These are phyloP conservation scores for Nemania bipapillata DNA, from an alignment of 2,329 filamentous ascomycete species.

Conservation along the genomic window DNA sequence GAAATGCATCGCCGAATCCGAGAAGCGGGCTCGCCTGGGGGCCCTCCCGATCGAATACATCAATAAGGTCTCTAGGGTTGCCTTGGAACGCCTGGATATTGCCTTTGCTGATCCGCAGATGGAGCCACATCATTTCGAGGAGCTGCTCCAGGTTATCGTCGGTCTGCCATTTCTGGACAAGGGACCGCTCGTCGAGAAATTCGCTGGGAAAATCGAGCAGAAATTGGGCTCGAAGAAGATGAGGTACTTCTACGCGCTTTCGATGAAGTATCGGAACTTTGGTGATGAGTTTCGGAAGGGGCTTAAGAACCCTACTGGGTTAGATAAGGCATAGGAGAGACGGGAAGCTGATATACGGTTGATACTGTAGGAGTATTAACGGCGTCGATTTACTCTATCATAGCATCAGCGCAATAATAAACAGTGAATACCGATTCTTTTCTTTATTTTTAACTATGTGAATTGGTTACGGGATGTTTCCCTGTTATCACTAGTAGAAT, in stretches of 20 bases:
- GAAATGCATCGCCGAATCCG: background rate
- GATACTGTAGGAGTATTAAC: background rate
- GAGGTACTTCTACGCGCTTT: slow-evolving; percentile 4
- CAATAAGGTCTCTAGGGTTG: background rate
- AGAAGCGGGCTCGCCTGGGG: background rate
- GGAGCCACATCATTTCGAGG: slow-evolving; percentile 2
- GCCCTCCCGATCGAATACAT: background rate
- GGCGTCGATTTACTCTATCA: too few species aligned
- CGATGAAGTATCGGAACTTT: background rate
- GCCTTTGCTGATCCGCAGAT: slow-evolving; percentile 9
- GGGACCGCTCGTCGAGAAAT: slow-evolving; percentile 10
- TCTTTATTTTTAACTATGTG: too few species aligned
- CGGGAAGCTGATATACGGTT: background rate
- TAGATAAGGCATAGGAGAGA: background rate
- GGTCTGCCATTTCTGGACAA: slow-evolving; percentile 12
- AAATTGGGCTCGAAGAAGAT: background rate
- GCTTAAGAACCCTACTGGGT: slow-evolving; percentile 4
- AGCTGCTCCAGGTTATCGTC: slow-evolving; percentile 14
- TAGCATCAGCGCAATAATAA: too few species aligned
- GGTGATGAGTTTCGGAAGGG: slow-evolving; percentile 2
- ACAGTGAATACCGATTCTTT: too few species aligned
- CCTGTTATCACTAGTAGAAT: background rate
- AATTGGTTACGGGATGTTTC: background rate
- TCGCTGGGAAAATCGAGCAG: slow-evolving; percentile 9
- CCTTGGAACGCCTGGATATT: slow-evolving; percentile 7